Conservation (phyloP, 257 asterid species). For the Lycium ferocissimum region DNA sequence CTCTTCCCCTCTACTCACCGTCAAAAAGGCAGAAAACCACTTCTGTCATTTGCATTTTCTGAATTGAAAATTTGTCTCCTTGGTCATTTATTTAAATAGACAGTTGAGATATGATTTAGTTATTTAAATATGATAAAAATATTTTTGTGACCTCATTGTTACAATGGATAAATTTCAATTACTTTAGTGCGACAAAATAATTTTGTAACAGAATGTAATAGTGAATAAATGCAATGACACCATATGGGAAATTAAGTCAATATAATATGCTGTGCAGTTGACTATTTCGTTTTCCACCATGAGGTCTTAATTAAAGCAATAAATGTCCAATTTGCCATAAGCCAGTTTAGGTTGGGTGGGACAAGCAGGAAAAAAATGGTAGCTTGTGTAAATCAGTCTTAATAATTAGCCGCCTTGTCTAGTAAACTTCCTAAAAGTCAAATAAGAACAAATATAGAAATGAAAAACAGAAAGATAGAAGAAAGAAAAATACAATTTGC, state of each 20-base stretch:
- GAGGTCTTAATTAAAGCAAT: neutral
- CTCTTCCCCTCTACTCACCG: no score
- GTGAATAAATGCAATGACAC: neutral
- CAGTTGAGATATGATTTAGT: no score
- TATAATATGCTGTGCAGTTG: neutral
- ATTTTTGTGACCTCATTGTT: neutral
- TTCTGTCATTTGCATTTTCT: neutral
- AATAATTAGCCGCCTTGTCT: conserved; percentile 11
- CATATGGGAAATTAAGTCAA: neutral
- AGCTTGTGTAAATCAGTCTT: neutral
- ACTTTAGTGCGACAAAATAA: neutral
- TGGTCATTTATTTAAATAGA: neutral
- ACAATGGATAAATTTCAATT: neutral
- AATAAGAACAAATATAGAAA: neutral
- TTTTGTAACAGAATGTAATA: neutral
- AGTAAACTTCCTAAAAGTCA: conserved; percentile 40
- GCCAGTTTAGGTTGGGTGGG: conserved; percentile 17
- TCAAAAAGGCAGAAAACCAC: no score
- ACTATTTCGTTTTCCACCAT: neutral
- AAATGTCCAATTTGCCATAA: neutral
- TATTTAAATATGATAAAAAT: no score
- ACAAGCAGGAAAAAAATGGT: conserved; percentile 16
- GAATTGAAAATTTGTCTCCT: neutral
- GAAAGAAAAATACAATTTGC: neutral
- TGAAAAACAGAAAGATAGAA: neutral